These are phyloP conservation scores for Coemansia furcata DNA, from an alignment of 192 early-diverging fungal species.

Conservation along the genomic window DNA sequence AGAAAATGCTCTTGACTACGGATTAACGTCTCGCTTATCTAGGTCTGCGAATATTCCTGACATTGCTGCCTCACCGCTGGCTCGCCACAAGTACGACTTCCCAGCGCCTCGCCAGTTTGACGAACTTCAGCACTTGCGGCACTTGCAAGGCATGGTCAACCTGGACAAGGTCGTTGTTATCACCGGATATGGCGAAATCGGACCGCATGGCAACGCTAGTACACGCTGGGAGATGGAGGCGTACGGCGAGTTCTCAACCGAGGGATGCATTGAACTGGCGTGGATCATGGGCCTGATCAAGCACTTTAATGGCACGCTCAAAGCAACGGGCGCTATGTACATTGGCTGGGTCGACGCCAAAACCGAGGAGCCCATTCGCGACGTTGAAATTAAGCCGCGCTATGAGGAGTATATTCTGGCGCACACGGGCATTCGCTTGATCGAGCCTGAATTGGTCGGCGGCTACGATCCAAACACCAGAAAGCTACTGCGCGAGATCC, in stretches of 20 bases:
- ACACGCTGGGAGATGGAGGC: constrained; percentile 98
- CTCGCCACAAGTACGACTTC: constrained; percentile 49
- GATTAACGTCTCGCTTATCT: constrained; percentile 55
- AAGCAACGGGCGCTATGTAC: constrained; percentile 65
- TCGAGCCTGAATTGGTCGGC: constrained; percentile 81
- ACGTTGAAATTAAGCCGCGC: constrained; percentile 85
- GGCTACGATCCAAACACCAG: constrained; percentile 90
- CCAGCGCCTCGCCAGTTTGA: constrained; percentile 69
- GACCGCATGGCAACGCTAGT: constrained; percentile 84
- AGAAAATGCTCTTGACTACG: constrained; percentile 70
- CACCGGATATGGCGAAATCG: constrained; percentile 92
- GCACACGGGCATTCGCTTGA: constrained; percentile 91
- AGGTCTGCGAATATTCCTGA: not conserved
- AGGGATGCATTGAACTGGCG: constrained; percentile 89
- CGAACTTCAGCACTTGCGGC: constrained; percentile 62
- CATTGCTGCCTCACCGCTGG: constrained; percentile 7
- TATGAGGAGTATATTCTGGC: constrained; percentile 90
- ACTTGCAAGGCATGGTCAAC: constrained; percentile 78
- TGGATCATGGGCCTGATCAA: constrained; percentile 96
- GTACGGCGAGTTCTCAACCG: constrained; percentile 57
- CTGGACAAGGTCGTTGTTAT: constrained; percentile 90
- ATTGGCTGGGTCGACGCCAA: constrained; percentile 91
- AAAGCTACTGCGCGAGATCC: constrained; percentile 83
- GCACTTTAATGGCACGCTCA: constrained; percentile 81
- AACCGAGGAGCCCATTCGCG: constrained; percentile 82